phyloP scores from a whole-genome alignment of 495 filamentous ascomycete species.

The Neurospora africana region DNA sequence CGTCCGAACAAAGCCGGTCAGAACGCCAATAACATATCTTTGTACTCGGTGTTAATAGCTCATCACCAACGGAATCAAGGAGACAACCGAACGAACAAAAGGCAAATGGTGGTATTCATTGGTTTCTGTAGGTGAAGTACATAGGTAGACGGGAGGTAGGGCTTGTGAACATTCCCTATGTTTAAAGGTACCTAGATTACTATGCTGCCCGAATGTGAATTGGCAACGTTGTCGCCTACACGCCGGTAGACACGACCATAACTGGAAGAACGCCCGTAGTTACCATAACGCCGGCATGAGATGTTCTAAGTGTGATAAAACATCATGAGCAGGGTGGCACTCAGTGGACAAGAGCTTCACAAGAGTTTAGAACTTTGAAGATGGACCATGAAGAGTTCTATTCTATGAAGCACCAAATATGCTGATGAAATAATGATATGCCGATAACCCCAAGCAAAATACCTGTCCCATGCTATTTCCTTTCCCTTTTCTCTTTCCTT shows the following conservation, averaged over 20 bases:
- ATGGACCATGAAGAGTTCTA: neutral
- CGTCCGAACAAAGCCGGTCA: neutral
- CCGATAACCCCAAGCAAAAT: neutral
- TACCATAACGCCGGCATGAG: neutral
- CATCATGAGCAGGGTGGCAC: neutral
- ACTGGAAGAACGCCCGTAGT: neutral
- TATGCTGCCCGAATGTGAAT: neutral
- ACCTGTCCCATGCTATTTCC: neutral
- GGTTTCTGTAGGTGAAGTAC: neutral
- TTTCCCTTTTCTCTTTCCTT: neutral
- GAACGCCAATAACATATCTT: neutral
- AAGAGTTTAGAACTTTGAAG: neutral
- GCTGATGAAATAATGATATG: neutral
- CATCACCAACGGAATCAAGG: neutral
- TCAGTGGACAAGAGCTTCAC: neutral
- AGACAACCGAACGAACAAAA: neutral
- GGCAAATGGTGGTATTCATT: neutral
- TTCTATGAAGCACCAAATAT: neutral
- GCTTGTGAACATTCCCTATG: accelerated
- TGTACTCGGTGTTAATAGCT: neutral
- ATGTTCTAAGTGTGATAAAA: neutral
- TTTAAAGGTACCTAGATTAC: neutral
- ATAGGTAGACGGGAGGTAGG: neutral
- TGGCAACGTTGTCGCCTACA: neutral
- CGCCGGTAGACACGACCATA: neutral